Conservation (phyloP, 2,329 filamentous ascomycete genomes). For the Arthrobotrys entomopaga region DNA sequence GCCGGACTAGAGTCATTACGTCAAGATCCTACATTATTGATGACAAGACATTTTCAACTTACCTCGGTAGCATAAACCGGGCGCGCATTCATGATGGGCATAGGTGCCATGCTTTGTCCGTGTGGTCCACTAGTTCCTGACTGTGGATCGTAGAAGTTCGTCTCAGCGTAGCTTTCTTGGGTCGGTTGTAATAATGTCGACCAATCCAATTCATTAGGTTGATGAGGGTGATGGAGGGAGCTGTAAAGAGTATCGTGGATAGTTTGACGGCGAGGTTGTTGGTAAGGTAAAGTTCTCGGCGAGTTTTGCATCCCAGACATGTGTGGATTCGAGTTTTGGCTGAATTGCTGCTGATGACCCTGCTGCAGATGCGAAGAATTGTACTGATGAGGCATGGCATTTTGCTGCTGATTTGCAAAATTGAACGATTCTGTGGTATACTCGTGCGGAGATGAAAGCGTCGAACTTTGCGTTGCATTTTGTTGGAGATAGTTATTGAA, state of each 20-base stretch:
- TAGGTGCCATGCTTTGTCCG: conserved; percentile 51
- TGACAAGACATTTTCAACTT: conserved; percentile 48
- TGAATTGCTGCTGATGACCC: conserved; percentile 44
- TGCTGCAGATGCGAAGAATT: conserved; percentile 45
- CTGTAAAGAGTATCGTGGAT: conserved; percentile 52
- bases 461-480: conserved; percentile 44
- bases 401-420: conserved; percentile 38
- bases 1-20: conserved; percentile 56
- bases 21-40: conserved; percentile 56
- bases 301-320: conserved; percentile 52
- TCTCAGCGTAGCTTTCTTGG: conserved; percentile 51
- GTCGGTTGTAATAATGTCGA: conserved; percentile 49
- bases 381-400: conserved; percentile 32
- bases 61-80: conserved; percentile 55
- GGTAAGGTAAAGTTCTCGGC: conserved; percentile 44
- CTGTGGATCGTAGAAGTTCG: conserved; percentile 54
- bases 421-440: conserved; percentile 54
- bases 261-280: conserved; percentile 44
- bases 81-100: conserved; percentile 54
- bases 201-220: conserved; percentile 46
- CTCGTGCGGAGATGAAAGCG: conserved; percentile 49
- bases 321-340: conserved; percentile 45
- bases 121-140: conserved; percentile 53
- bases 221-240: conserved; percentile 43
- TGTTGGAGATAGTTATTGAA: conserved; percentile 46